Evolutionary conservation across 2,329 filamentous ascomycete species (phyloP).

Genomic region (Ramichloridium luteum): DNA sequence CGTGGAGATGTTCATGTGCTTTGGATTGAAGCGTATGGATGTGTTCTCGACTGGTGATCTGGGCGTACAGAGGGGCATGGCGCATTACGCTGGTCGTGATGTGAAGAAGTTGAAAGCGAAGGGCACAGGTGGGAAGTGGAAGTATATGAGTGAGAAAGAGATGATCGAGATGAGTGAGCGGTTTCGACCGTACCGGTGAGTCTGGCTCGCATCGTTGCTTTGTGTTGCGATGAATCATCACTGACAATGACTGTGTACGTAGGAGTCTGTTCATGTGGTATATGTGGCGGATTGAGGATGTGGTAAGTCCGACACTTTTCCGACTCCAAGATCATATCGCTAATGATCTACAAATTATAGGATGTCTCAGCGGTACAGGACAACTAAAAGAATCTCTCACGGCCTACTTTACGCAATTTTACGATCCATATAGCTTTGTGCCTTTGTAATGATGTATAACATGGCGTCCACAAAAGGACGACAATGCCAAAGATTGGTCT

Average conservation of each 20-base stretch:
- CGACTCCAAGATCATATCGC: not conserved
- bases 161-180: slow-evolving; percentile 72
- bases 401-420: too few species aligned
- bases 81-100: slow-evolving; percentile 70
- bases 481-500: too few species aligned
- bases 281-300: slow-evolving; percentile 61
- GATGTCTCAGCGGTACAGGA: slow-evolving; percentile 13
- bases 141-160: slow-evolving; percentile 90
- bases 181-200: slow-evolving; percentile 68
- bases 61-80: slow-evolving; percentile 91
- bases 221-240: not conserved
- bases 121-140: slow-evolving; percentile 72
- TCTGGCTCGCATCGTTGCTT: slow-evolving; percentile 9
- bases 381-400: too few species aligned
- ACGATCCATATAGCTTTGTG: too few species aligned
- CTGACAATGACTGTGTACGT: slow-evolving; percentile 8
- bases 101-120: slow-evolving; percentile 70
- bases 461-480: too few species aligned
- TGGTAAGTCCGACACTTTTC: too few species aligned
- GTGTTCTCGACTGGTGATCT: slow-evolving; percentile 87
- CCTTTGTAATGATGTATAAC: too few species aligned
- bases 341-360: slow-evolving; percentile 12
- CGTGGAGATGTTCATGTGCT: slow-evolving; percentile 96
- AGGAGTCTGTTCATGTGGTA: slow-evolving; percentile 96
- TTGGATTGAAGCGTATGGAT: slow-evolving; percentile 87